A percentile compares a stretch with the other conserved stretches of the same genome.
phyloP scores from a whole-genome alignment of 495 filamentous ascomycete species.

The Xanthoparmelia taractica region DNA sequence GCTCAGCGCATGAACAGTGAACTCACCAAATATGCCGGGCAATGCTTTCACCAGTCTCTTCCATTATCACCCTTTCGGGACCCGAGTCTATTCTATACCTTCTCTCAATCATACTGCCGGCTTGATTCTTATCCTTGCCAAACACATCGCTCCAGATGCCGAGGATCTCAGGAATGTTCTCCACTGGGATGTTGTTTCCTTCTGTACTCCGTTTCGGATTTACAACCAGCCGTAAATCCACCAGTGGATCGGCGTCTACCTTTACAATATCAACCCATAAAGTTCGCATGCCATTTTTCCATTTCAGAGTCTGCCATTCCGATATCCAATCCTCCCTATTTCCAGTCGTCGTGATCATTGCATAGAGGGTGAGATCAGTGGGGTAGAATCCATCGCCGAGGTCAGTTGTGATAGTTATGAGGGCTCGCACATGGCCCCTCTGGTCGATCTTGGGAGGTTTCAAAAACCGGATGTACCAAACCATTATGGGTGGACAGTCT shows the following conservation, averaged over 20 bases:
- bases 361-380: slow-evolving; percentile 48
- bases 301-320: slow-evolving; percentile 38
- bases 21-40: slow-evolving; percentile 85
- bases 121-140: slow-evolving; percentile 31
- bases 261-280: slow-evolving; percentile 36
- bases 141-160: slow-evolving; percentile 51
- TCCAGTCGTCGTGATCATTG: slow-evolving; percentile 25
- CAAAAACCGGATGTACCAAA: slow-evolving; percentile 69
- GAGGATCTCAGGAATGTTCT: slow-evolving; percentile 40
- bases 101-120: slow-evolving; percentile 47
- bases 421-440: slow-evolving; percentile 37
- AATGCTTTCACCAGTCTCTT: slow-evolving; percentile 93
- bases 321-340: slow-evolving; percentile 38
- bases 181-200: slow-evolving; percentile 6
- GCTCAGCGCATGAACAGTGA: neutral
- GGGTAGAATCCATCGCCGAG: slow-evolving; percentile 79
- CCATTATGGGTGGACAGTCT: slow-evolving; percentile 33
- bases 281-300: slow-evolving; percentile 49
- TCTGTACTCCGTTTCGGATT: slow-evolving; percentile 9
- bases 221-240: slow-evolving; percentile 30
- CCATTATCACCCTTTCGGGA: slow-evolving; percentile 50
- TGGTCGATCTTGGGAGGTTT: slow-evolving; percentile 50
- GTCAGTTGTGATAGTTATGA: slow-evolving; percentile 84
- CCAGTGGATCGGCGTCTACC: slow-evolving; percentile 15
- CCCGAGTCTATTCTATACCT: slow-evolving; percentile 35